Evolutionary conservation across 2,329 filamentous ascomycete genomes (phyloP).

Genomic region (Aureobasidium sp.): DNA sequence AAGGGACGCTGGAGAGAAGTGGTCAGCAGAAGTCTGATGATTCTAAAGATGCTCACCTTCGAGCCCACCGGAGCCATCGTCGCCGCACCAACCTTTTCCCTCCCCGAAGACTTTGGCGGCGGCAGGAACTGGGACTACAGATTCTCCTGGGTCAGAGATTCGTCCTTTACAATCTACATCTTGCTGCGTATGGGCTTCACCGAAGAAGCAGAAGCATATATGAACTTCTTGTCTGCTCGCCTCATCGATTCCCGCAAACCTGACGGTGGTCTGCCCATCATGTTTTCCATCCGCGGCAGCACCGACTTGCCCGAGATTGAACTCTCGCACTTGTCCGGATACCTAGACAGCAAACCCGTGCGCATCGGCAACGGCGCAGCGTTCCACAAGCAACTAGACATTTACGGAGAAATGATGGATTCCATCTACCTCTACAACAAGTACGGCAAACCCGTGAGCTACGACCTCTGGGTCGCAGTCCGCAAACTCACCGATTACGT

Average conservation of each 20-base stretch:
- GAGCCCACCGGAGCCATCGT: constrained; percentile 74
- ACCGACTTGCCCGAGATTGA: constrained; percentile 68
- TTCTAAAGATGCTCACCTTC: constrained; percentile 69
- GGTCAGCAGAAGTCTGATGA: constrained; percentile 63
- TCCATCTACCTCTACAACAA: constrained; percentile 57
- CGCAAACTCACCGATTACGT: constrained; percentile 65
- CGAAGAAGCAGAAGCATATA: constrained; percentile 70
- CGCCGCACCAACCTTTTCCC: constrained; percentile 69
- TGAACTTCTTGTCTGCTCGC: constrained; percentile 68
- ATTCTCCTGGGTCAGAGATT: constrained; percentile 69
- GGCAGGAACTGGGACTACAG: constrained; percentile 58
- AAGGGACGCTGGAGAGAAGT: constrained; percentile 67
- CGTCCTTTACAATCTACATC: constrained; percentile 70
- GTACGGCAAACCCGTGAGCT: constrained; percentile 55
- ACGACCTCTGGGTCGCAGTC: constrained; percentile 68
- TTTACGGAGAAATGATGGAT: constrained; percentile 56
- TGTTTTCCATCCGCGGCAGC: constrained; percentile 69
- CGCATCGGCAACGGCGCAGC: constrained; percentile 72
- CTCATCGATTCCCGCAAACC: constrained; percentile 55
- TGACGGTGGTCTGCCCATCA: constrained; percentile 64
- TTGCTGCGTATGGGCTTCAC: constrained; percentile 69
- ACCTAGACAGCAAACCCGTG: constrained; percentile 63
- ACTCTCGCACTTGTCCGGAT: constrained; percentile 64
- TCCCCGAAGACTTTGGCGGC: constrained; percentile 47
- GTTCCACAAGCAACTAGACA: constrained; percentile 70